Percentiles rank a stretch among this genome's conserved stretches.
Conservation (phyloP, 768 basidiomycete species). For the Kwoniella sp. region DNA sequence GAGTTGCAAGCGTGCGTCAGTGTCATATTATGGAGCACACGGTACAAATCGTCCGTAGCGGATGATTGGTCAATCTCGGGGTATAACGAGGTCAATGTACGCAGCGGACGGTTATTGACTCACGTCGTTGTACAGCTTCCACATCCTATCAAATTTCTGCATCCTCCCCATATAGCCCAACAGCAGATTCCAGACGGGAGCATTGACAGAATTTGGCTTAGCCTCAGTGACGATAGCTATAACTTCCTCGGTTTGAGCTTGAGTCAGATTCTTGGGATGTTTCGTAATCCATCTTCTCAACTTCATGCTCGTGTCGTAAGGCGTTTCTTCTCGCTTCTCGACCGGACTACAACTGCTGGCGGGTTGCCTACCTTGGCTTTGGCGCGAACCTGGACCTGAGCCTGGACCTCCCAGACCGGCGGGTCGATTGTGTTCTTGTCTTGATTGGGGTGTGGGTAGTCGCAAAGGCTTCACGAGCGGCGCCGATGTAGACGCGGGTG, state of each 20-base stretch:
- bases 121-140: constrained; percentile 51
- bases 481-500: not conserved
- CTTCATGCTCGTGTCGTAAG: constrained; percentile 12
- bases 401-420: no score
- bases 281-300: constrained; percentile 14
- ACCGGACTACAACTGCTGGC: not conserved
- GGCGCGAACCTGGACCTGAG: no score
- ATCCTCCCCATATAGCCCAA: constrained; percentile 39
- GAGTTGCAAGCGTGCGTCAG: not conserved
- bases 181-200: constrained; percentile 49
- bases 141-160: constrained; percentile 45
- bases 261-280: constrained; percentile 11
- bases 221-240: constrained; percentile 29
- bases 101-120: constrained; percentile 24
- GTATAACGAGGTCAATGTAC: not conserved
- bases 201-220: constrained; percentile 34
- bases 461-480: not conserved
- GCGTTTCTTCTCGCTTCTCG: constrained; percentile 8
- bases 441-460: not conserved
- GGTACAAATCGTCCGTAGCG: no score
- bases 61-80: no score
- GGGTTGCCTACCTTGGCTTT: no score
- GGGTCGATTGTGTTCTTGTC: no score
- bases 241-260: constrained; percentile 19
- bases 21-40: no score